Conservation (phyloP, 805 yeast species). For the Candida ulmi region DNA sequence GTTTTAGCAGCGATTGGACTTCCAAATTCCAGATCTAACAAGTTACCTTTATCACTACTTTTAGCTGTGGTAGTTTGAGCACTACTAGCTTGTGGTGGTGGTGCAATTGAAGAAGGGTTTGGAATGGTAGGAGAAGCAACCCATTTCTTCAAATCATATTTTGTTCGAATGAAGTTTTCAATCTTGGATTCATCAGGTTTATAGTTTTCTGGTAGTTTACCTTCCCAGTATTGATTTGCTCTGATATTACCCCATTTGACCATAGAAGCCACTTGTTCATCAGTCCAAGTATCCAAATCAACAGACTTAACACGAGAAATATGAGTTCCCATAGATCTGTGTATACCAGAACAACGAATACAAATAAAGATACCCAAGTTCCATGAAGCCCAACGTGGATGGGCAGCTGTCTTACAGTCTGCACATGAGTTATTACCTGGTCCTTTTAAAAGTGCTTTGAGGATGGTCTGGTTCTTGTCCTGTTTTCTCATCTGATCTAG, state of each 20-base stretch:
- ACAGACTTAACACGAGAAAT: constrained; percentile 89
- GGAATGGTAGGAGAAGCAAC: constrained; percentile 49
- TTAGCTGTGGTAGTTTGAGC: too few species aligned
- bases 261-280: constrained; percentile 80
- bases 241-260: constrained; percentile 79
- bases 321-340: constrained; percentile 93
- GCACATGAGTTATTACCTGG: constrained; percentile 77
- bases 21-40: constrained; percentile 28
- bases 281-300: constrained; percentile 95
- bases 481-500: too few species aligned
- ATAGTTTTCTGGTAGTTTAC: constrained; percentile 60
- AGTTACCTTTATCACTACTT: background rate
- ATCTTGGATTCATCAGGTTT: constrained; percentile 80
- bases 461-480: constrained; percentile 37
- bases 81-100: too few species aligned
- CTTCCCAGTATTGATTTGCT: constrained; percentile 84
- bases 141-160: constrained; percentile 92
- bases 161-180: constrained; percentile 85
- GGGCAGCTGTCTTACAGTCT: constrained; percentile 83
- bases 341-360: constrained; percentile 94
- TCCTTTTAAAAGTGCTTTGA: constrained; percentile 71
- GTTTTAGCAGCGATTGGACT: constrained; percentile 19
- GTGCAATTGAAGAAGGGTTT: constrained; percentile 36
- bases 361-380: constrained; percentile 89
- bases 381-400: constrained; percentile 99